These are phyloP conservation scores for Phalaenopsis hybrid DNA, from an alignment of 116 monocot genomes.

Conservation along the genomic window DNA sequence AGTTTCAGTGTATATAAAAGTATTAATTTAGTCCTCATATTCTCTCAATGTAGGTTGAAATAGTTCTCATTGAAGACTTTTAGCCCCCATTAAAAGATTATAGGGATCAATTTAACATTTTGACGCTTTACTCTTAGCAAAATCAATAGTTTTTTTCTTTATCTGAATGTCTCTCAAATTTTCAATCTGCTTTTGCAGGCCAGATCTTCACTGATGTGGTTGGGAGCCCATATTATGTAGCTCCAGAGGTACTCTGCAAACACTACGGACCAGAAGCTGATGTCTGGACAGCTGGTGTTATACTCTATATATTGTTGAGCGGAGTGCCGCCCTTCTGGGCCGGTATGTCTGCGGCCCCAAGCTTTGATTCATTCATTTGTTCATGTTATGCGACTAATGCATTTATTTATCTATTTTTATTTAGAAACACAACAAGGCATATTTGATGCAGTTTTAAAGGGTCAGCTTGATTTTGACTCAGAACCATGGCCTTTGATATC, in stretches of 20 bases:
- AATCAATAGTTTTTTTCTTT: neutral
- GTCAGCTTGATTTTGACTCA: conserved; percentile 51
- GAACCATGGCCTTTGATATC: conserved; percentile 71
- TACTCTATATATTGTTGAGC: conserved; percentile 66
- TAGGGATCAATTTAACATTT: too few relatives aligned
- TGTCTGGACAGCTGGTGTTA: conserved; percentile 79
- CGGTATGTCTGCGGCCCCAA: conserved; percentile 21
- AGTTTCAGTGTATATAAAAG: too few relatives aligned
- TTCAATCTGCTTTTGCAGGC: conserved; percentile 25
- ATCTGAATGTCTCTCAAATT: neutral
- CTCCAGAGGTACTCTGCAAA: conserved; percentile 81
- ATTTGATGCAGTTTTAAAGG: conserved; percentile 70
- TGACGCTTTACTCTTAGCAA: neutral
- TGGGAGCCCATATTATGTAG: conserved; percentile 87
- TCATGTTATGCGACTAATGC: neutral
- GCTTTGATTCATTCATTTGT: neutral
- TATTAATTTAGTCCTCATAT: too few relatives aligned
- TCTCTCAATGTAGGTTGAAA: too few relatives aligned
- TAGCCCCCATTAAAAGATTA: too few relatives aligned
- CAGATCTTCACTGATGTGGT: conserved; percentile 71
- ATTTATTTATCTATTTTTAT: neutral
- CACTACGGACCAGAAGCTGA: conserved; percentile 74
- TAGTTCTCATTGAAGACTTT: too few relatives aligned
- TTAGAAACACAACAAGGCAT: conserved; percentile 73
- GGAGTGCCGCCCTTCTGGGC: conserved; percentile 86